These are phyloP conservation scores for Wickerhamiella australiensis DNA, from an alignment of 805 yeast species.

Conservation along the genomic window DNA sequence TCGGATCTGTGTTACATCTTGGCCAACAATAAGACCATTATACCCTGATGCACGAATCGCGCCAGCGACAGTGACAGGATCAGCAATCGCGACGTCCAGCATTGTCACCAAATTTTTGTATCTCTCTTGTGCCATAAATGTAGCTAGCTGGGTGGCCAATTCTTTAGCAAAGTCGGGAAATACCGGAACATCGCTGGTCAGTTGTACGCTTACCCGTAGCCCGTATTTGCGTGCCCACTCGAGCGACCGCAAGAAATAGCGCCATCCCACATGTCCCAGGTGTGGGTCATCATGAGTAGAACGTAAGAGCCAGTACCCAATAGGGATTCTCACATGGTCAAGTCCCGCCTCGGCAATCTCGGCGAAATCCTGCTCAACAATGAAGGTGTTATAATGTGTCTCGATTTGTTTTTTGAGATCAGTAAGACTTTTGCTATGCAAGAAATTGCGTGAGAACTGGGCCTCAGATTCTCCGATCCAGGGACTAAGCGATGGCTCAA, in stretches of 20 bases:
- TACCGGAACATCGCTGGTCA: slow-evolving; percentile 32
- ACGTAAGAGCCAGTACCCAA: slow-evolving; percentile 72
- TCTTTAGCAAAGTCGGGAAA: slow-evolving; percentile 34
- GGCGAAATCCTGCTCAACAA: slow-evolving; percentile 53
- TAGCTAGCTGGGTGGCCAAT: slow-evolving; percentile 42
- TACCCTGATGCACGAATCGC: slow-evolving; percentile 43
- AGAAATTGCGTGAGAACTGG: slow-evolving; percentile 27
- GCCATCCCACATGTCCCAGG: slow-evolving; percentile 45
- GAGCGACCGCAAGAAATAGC: slow-evolving; percentile 50
- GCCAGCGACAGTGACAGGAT: slow-evolving; percentile 64
- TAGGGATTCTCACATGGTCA: slow-evolving; percentile 64
- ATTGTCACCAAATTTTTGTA: slow-evolving; percentile 52
- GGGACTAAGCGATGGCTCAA: slow-evolving; percentile 79
- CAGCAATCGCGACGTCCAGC: slow-evolving; percentile 38
- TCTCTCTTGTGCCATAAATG: slow-evolving; percentile 49
- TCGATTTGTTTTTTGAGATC: slow-evolving; percentile 39
- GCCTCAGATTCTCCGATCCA: slow-evolving; percentile 55
- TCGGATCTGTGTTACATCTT: slow-evolving; percentile 38
- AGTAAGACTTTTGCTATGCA: slow-evolving; percentile 31
- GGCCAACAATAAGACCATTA: slow-evolving; percentile 60
- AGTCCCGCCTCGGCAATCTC: slow-evolving; percentile 50
- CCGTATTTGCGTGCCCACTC: slow-evolving; percentile 53
- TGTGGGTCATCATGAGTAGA: slow-evolving; percentile 36
- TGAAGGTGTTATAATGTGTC: slow-evolving; percentile 59
- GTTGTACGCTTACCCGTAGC: slow-evolving; percentile 58